A percentile compares a stretch with the other conserved stretches of the same genome.
Conservation (phyloP, 768 basidiomycete genomes). For the Hemileccinum rubropunctum region DNA sequence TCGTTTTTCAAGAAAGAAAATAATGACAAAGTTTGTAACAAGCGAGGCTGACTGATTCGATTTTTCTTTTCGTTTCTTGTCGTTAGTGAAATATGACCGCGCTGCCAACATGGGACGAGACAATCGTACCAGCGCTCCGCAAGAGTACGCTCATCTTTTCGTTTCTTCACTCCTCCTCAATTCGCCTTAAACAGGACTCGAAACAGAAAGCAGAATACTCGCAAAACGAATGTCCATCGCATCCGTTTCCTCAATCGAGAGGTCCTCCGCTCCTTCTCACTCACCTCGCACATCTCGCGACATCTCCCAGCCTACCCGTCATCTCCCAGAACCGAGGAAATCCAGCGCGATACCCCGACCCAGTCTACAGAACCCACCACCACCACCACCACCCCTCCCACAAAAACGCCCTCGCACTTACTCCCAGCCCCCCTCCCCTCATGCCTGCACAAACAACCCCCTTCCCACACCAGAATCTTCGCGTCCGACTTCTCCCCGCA, state of each 20-base stretch:
- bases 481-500: conserved; percentile 45
- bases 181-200: conserved; percentile 59
- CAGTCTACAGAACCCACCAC: conserved; percentile 37
- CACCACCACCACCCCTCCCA: conserved; percentile 31
- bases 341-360: conserved; percentile 47
- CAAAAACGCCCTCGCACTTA: conserved; percentile 60
- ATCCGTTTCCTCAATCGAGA: conserved; percentile 56
- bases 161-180: not conserved
- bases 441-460: conserved; percentile 26
- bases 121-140: conserved; percentile 75
- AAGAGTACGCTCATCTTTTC: conserved; percentile 56
- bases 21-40: too few species aligned
- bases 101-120: conserved; percentile 72
- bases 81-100: too few species aligned
- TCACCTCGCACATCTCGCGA: conserved; percentile 16
- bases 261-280: conserved; percentile 18
- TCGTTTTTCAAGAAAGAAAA: too few species aligned
- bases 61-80: not conserved
- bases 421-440: conserved; percentile 48
- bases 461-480: conserved; percentile 37
- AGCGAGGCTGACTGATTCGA: conserved; percentile 12
- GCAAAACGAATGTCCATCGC: conserved; percentile 74
- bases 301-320: too few species aligned
- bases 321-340: conserved; percentile 33
- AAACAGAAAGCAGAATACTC: conserved; percentile 76